Conservation (phyloP, 441 rosid genomes). For the Isatis lusitanica region DNA sequence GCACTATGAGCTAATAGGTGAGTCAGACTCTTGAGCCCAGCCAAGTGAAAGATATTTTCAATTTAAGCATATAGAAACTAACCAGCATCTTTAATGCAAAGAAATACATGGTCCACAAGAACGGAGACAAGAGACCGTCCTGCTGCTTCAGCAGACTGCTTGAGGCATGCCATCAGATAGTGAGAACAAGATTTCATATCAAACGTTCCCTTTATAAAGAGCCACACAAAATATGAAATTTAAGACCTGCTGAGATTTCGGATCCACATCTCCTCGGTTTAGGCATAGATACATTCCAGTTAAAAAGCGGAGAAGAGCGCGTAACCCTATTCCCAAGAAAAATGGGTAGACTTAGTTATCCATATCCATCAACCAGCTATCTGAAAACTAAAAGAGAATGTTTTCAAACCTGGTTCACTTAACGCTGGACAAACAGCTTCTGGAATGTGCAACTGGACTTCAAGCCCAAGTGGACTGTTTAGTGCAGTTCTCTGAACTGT, state of each 20-base stretch:
- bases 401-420: slow-evolving; percentile 88
- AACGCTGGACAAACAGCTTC: slow-evolving; percentile 98
- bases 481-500: slow-evolving; percentile 92
- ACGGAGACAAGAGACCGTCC: slow-evolving; percentile 84
- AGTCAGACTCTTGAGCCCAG: slow-evolving; percentile 17
- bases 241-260: slow-evolving; percentile 80
- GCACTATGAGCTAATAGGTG: slow-evolving; percentile 7
- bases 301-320: slow-evolving; percentile 97
- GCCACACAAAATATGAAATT: background rate
- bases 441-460: slow-evolving; percentile 91
- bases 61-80: slow-evolving; percentile 32
- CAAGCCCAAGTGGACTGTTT: slow-evolving; percentile 94
- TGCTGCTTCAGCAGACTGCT: slow-evolving; percentile 89
- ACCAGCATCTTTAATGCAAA: slow-evolving; percentile 96
- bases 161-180: slow-evolving; percentile 35
- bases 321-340: slow-evolving; percentile 65
- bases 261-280: slow-evolving; percentile 93
- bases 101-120: slow-evolving; percentile 96
- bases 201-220: background rate
- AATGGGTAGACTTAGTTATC: slow-evolving; percentile 13
- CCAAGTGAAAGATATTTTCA: background rate
- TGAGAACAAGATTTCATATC: slow-evolving; percentile 18
- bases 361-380: slow-evolving; percentile 11
- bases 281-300: slow-evolving; percentile 93
- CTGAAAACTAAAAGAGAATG: slow-evolving; percentile 17